Base-by-base conservation (phyloP, 345 rosid genomes). In the Streptanthus diversifolius region DNA sequence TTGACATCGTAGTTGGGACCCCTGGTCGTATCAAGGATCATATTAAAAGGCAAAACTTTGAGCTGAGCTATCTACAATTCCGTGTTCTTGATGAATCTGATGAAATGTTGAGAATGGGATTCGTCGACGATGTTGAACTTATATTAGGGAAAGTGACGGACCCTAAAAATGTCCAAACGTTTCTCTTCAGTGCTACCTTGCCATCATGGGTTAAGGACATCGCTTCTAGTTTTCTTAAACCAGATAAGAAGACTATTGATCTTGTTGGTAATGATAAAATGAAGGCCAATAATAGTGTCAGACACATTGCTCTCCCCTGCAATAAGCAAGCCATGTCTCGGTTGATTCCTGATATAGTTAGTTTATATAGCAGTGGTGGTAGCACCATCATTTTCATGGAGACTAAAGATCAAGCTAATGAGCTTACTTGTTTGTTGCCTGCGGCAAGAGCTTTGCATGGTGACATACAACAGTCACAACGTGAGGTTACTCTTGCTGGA, bases 41-140 rank as follows among this genome's bases (percentile, higher is more conserved):
- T 72, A 77, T 95, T 17, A 95, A 92, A 76, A 87, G 88, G 81
- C 69, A 73, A 44, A 88, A 87, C 76, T 78, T 90, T 75, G 84
- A 92, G 48, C 67, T 95, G 2, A 82, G 88, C 65, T 80, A 74
- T 8, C 78, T 95, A 27, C 86, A 84, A 72, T 95, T 92, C 73
- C 91, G 98, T 63, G 97, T 95, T 24, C 99, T 95, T 68, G 98
- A 95, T 52, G 98, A 95, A 82, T 96, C 98, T 71, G 99, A 95
- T 80, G 99, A 95, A 75, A 95, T 95, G 99, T 75, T 95, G 74
- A 85, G 90, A 72, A 90, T 95, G 97, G 99, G 99, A 29, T 95
- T 95, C 79, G 99, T 91, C 64, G 99, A 92, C 33, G 97, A 90
- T 81, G 97, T 95, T 52, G 96, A 95, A 74, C 87, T 92, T 63